A percentile compares a stretch with the other conserved stretches of the same genome.
Evolutionary conservation across 306 rosid genomes (phyloP).

Genomic region (Corylus americana): DNA sequence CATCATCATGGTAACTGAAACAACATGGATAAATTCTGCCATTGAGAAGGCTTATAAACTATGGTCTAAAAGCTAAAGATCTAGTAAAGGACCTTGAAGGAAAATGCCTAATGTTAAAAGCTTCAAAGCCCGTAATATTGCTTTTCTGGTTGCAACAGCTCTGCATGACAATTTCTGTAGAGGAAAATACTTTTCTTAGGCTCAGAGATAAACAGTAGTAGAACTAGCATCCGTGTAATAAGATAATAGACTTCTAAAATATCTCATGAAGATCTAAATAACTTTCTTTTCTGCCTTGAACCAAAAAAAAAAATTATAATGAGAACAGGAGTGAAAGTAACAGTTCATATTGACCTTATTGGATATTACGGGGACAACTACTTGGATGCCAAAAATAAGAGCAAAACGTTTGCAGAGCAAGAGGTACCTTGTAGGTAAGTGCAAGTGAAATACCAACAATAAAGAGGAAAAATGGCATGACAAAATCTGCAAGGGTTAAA

Average conservation of each 20-base stretch:
- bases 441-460: constrained; percentile 91
- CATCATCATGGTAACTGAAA: not conserved
- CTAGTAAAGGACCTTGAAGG: constrained; percentile 70
- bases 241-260: not conserved
- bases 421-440: constrained; percentile 83
- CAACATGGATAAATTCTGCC: not conserved
- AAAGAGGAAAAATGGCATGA: constrained; percentile 95
- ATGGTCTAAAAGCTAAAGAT: constrained; percentile 12
- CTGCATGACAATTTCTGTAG: constrained; percentile 65
- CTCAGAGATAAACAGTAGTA: not conserved
- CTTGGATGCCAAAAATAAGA: not conserved
- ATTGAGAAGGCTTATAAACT: not conserved
- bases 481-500: constrained; percentile 83
- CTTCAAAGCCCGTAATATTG: constrained; percentile 64
- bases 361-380: not conserved
- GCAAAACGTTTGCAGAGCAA: not conserved
- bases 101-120: constrained; percentile 83
- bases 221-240: not conserved
- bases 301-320: not conserved
- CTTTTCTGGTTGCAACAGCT: constrained; percentile 64
- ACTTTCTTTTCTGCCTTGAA: not conserved
- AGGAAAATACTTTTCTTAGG: constrained; percentile 20
- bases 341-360: not conserved
- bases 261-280: constrained; percentile 6
- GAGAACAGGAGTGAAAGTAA: not conserved